Evolutionary conservation across 2,329 filamentous ascomycete species (phyloP), one percentile per base, ranked within the genome.

Genomic region (Graphilbum ipis-grandicollis): DNA sequence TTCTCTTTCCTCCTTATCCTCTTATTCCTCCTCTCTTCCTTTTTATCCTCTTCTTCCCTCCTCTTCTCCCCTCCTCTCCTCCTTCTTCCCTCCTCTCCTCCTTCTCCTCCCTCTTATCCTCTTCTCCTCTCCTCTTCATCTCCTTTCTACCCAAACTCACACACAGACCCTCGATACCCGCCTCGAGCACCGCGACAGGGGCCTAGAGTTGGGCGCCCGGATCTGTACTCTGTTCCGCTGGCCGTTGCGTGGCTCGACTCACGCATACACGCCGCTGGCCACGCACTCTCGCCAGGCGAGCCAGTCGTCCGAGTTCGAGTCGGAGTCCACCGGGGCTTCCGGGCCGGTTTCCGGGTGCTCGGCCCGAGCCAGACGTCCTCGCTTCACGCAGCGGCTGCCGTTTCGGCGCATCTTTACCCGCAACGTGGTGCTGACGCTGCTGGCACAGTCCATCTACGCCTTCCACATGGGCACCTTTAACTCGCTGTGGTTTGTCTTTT

Each of bases 401-500:
- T 73, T 75, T 50, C 54, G 59, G 3, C 59, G 57, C 19, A 65
- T 74, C 35, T 68, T 74, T 47, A 74, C 62, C 4, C 61, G 56
- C 33, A 71, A 72, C 39, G 65, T 73, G 15, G 44, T 51, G 35
- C 50, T 66, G 35, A 71, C 66, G 0, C 50, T 86, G 3, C 44
- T 75, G n/a, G 66, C 68, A 9, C 75, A 80, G 44, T 77, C 77
- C 46, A 65, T 84, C 40, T 66, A 84, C 34, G 70, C 74, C 15
- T 70, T 83, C 44, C 80, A 85, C 54, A 64, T 83, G 47, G 78
- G 75, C 41, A 76, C 79, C 21, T 86, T 84, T 59, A 79, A 81
- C 50, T 70, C 77, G 2, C 67, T 86, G 32, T 82, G 76, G 60
- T 80, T 81, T 42, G 65, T 83, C 35, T 85, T 86, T 53, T 64